Conservation (phyloP, 495 filamentous ascomycete genomes). For the Oleoguttula mirabilis region DNA sequence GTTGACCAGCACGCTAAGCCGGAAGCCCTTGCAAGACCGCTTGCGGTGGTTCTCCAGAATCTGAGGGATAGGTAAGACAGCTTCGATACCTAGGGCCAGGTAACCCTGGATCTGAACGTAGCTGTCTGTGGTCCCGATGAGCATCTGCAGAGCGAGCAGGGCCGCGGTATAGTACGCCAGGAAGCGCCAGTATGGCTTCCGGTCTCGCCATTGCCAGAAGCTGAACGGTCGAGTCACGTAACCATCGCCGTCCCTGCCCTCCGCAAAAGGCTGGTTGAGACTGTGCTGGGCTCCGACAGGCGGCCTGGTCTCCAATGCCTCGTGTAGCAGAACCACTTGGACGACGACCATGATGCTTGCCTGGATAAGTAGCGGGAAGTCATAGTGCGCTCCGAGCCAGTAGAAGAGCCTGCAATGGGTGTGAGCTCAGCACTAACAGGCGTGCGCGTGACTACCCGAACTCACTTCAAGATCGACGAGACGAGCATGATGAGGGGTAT, state of each 20-base stretch:
- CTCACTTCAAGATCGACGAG: conserved; percentile 78
- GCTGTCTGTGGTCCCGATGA: conserved; percentile 50
- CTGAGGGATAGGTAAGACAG: conserved; percentile 80
- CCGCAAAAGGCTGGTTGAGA: conserved; percentile 38
- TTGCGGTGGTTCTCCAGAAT: conserved; percentile 67
- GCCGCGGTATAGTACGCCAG: conserved; percentile 55
- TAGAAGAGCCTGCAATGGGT: conserved; percentile 63
- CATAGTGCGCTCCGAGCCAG: conserved; percentile 82
- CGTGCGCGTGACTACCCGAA: too few relatives aligned
- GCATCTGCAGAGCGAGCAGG: conserved; percentile 56
- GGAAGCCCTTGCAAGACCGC: conserved; percentile 78
- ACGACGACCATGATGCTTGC: conserved; percentile 76
- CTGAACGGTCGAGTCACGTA: conserved; percentile 54
- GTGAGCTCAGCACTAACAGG: too few relatives aligned
- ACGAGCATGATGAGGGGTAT: conserved; percentile 97
- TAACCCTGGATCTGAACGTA: conserved; percentile 69
- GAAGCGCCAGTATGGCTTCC: conserved; percentile 87
- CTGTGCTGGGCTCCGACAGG: conserved; percentile 27
- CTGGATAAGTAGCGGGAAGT: conserved; percentile 67
- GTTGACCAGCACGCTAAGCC: conserved; percentile 68
- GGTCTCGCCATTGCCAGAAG: conserved; percentile 87
- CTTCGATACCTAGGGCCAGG: conserved; percentile 78
- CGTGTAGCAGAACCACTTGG: conserved; percentile 73
- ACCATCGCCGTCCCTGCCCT: conserved; percentile 36
- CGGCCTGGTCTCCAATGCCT: conserved; percentile 83